Evolutionary conservation across 2,329 filamentous ascomycete genomes (phyloP), one percentile per base, ranked within the genome.

Genomic region (Fusarium denticulatum): DNA sequence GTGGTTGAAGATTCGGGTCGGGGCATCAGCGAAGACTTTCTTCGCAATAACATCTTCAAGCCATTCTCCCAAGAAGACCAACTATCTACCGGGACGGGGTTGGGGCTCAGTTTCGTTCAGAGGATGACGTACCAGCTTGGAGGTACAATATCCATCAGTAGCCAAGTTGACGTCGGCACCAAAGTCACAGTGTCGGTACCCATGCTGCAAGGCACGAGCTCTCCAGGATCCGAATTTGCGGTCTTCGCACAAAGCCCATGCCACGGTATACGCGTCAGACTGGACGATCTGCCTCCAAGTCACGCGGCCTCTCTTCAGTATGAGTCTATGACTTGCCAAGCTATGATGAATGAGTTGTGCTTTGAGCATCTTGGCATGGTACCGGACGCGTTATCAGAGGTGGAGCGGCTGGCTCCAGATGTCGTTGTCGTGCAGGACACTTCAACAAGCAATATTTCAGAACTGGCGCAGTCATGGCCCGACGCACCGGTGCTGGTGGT

Each of bases 71-170:
- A 93, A 72, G 92, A 93, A 75, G 86, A 92, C 53, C 81, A 83
- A 0, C 79, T 93, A 5, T 84, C 87, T 0, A 86, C 87, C 0
- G 91, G 91, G 0, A 88, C 88, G 1, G 91, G 91, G 0, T 81
- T 93, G 0, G 92, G 92, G 0, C 81, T 94, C 37, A 90, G 88
- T 43, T 88, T 93, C 15, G 91, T 93, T 6, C 85, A 87, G 20
- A 81, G 83, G 58, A 88, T 93, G 13, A 86, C 90, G 1, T 84
- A 85, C 18, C 85, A 87, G 16, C 81, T 93, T 1, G 85, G 86
- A 24, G 91, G 91, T 1, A 84, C 83, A 6, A 88, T 93, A 56
- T 83, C 86, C 9, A 85, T 93, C 30, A 83, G 84, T 61, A 91
- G 81, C 37, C 75, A 78, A 16, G 53, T 81, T 4, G 80, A 79